Percentiles rank a stretch among this genome's conserved stretches.
phyloP scores from a whole-genome alignment of 1,139 yeast genomes.

The Blastobotrys malaysiensis region DNA sequence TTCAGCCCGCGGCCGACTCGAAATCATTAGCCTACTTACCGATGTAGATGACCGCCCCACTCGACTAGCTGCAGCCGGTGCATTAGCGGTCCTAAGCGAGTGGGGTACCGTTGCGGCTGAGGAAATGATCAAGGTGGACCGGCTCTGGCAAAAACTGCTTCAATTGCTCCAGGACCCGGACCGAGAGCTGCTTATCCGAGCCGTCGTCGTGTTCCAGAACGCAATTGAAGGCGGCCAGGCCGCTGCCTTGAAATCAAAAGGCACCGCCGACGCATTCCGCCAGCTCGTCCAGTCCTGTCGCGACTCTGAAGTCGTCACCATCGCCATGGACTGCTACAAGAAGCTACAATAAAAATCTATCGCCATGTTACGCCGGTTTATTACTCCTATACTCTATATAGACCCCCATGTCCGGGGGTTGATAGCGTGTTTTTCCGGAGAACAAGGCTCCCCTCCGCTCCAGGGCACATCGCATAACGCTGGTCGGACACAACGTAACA shows the following conservation, averaged over 20 bases:
- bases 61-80: slow-evolving; percentile 38
- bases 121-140: slow-evolving; percentile 20
- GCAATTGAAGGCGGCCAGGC: slow-evolving; percentile 2
- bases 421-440: not conserved
- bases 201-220: slow-evolving; percentile 15
- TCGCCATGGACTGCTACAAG: slow-evolving; percentile 1
- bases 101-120: slow-evolving; percentile 33
- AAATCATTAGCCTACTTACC: slow-evolving; percentile 29
- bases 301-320: slow-evolving; percentile 5
- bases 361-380: not conserved
- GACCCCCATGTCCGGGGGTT: no score
- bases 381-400: not conserved
- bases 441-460: slow-evolving; percentile 1
- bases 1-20: slow-evolving; percentile 27
- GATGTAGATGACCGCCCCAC: slow-evolving; percentile 33
- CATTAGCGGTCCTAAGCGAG: slow-evolving; percentile 36
- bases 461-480: not conserved
- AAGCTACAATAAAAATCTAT: not conserved
- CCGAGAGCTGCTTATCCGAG: slow-evolving; percentile 16
- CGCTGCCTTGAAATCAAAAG: not conserved
- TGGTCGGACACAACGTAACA: not conserved
- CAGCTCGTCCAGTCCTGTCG: slow-evolving; percentile 1
- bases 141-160: slow-evolving; percentile 19
- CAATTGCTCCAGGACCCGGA: slow-evolving; percentile 26
- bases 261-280: slow-evolving; percentile 1